Conservation (phyloP, 345 rosid genomes). For the Citrus trifoliata region DNA sequence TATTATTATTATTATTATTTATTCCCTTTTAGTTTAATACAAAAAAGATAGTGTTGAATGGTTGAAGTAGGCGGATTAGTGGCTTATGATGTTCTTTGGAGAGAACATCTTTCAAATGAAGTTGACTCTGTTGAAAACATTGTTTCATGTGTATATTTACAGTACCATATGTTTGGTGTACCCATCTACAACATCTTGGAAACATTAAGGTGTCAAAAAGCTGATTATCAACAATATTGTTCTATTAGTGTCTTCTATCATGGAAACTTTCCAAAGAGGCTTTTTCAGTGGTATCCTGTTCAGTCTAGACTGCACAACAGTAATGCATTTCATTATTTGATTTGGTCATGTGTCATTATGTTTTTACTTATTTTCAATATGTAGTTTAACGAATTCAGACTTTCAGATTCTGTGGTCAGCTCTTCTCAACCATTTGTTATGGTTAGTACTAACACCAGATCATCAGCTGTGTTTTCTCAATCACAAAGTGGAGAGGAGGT, state of each 20-base stretch:
- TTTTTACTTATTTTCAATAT: neutral
- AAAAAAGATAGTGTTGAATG: neutral
- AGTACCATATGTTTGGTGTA: neutral
- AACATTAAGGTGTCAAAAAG: neutral
- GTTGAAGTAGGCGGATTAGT: neutral
- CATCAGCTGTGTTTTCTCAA: constrained; percentile 15
- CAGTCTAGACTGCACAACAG: neutral
- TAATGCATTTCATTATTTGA: neutral
- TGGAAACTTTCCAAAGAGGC: neutral
- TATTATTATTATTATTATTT: too few relatives aligned
- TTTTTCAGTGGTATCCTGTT: neutral
- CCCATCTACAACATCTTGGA: neutral
- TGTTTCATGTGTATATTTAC: neutral
- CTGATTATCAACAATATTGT: neutral
- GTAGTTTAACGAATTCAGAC: neutral
- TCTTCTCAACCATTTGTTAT: constrained; percentile 9
- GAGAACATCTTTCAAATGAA: neutral
- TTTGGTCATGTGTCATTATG: neutral
- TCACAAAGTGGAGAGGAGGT: constrained; percentile 24
- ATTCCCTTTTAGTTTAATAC: too few relatives aligned
- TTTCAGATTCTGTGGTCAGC: constrained; percentile 12
- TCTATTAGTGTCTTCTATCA: neutral
- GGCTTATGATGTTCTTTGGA: neutral
- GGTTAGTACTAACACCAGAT: constrained; percentile 9
- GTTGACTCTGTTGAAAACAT: neutral